These are phyloP conservation scores for Tuber melanosporum DNA, from an alignment of 495 filamentous ascomycete genomes.

Conservation along the genomic window DNA sequence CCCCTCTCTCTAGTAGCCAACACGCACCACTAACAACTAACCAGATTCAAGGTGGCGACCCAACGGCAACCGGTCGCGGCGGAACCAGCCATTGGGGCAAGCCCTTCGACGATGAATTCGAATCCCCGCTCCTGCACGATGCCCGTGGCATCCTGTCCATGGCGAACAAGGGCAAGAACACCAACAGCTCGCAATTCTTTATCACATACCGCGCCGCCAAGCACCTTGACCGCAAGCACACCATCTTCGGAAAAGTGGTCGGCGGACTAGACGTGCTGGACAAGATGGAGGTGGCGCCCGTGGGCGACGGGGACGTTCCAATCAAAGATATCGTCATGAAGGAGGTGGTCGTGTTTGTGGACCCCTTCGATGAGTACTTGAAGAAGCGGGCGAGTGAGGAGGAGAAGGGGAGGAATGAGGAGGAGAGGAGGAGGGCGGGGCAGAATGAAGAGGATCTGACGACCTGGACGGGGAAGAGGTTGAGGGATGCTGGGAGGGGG, in stretches of 20 bases:
- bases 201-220: constrained; percentile 74
- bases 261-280: constrained; percentile 67
- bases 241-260: constrained; percentile 84
- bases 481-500: constrained; percentile 55
- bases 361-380: constrained; percentile 90
- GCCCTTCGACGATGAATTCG: constrained; percentile 86
- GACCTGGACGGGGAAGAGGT: constrained; percentile 87
- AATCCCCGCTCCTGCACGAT: constrained; percentile 77
- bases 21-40: neutral
- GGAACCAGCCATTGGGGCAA: constrained; percentile 83
- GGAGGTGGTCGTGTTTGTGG: constrained; percentile 79
- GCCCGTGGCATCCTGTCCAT: constrained; percentile 74
- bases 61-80: constrained; percentile 82
- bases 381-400: constrained; percentile 54
- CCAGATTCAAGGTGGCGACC: constrained; percentile 84
- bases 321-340: constrained; percentile 68
- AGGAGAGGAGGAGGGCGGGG: constrained; percentile 49
- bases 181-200: constrained; percentile 93
- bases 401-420: constrained; percentile 50
- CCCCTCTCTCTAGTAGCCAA: neutral
- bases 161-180: constrained; percentile 98
- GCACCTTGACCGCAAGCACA: constrained; percentile 91
- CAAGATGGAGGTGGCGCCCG: constrained; percentile 64
- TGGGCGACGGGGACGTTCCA: constrained; percentile 63
- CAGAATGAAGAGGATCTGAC: constrained; percentile 68